Conservation (phyloP, 257 asterid genomes). For the Paraleonurus japonicus region DNA sequence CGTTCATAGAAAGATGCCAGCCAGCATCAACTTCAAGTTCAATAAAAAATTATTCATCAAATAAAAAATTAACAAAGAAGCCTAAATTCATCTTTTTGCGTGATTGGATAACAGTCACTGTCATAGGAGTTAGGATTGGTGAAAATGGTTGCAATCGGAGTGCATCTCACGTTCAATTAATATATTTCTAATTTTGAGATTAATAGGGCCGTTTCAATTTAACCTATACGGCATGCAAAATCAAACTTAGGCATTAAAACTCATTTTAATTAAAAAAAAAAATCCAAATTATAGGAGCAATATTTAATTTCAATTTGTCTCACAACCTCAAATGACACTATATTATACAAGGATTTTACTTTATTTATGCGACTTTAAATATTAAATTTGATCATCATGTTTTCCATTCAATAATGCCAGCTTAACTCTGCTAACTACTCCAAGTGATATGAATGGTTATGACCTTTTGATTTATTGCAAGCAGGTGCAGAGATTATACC, state of each 20-base stretch:
- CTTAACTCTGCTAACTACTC: background rate
- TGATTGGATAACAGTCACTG: background rate
- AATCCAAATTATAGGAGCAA: background rate
- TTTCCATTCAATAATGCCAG: background rate
- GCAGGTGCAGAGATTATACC: background rate
- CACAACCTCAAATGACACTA: background rate
- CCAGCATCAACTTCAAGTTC: background rate
- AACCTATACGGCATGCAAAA: background rate
- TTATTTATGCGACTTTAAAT: background rate
- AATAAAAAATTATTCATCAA: background rate
- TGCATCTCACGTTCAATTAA: background rate
- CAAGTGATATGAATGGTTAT: background rate
- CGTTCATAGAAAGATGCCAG: background rate
- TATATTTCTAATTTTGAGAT: background rate
- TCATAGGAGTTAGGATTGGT: background rate
- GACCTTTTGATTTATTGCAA: background rate
- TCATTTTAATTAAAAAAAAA: background rate
- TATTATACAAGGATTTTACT: too few relatives aligned
- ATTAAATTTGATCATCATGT: background rate
- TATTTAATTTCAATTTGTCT: too few relatives aligned
- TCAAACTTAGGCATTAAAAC: background rate
- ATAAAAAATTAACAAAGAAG: background rate
- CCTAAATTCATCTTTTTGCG: background rate
- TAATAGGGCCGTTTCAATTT: background rate
- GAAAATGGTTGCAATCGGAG: background rate